Conservation (phyloP, 805 yeast genomes). For the Kregervanrija fluxuum region DNA sequence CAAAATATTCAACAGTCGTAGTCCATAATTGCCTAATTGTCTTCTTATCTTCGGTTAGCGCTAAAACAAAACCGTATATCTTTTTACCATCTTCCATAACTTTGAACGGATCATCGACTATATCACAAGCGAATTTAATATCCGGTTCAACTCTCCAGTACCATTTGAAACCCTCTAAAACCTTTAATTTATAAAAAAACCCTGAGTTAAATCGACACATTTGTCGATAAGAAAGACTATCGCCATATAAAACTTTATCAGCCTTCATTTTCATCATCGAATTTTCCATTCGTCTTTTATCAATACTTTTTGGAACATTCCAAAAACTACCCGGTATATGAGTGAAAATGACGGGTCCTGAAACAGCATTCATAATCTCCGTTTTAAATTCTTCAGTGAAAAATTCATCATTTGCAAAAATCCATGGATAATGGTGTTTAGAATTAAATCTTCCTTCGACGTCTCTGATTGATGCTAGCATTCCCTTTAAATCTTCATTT, state of each 20-base stretch:
- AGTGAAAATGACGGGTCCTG: conserved; percentile 38
- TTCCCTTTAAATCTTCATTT: conserved; percentile 30
- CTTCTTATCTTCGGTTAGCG: conserved; percentile 39
- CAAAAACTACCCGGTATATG: conserved; percentile 38
- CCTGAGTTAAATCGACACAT: conserved; percentile 51
- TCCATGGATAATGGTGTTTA: conserved; percentile 35
- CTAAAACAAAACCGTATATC: conserved; percentile 43
- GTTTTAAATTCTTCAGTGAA: conserved; percentile 34
- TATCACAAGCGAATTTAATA: conserved; percentile 41
- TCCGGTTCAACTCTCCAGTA: conserved; percentile 58
- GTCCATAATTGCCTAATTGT: conserved; percentile 47
- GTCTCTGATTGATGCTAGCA: conserved; percentile 30
- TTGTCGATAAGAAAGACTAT: conserved; percentile 55
- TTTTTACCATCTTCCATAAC: conserved; percentile 40
- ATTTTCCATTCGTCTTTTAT: conserved; percentile 26
- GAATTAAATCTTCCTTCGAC: conserved; percentile 33
- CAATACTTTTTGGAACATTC: conserved; percentile 39
- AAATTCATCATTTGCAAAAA: conserved; percentile 39
- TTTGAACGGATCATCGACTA: conserved; percentile 40
- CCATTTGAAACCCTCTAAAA: conserved; percentile 39
- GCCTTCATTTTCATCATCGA: conserved; percentile 22
- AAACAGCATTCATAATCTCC: conserved; percentile 25
- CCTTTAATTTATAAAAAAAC: conserved; percentile 45
- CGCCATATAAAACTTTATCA: conserved; percentile 46
- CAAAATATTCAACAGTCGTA: conserved; percentile 35